Percentiles rank a stretch among this genome's conserved stretches.
phyloP scores from a whole-genome alignment of 257 asterid species.

The Cordia subcordata region DNA sequence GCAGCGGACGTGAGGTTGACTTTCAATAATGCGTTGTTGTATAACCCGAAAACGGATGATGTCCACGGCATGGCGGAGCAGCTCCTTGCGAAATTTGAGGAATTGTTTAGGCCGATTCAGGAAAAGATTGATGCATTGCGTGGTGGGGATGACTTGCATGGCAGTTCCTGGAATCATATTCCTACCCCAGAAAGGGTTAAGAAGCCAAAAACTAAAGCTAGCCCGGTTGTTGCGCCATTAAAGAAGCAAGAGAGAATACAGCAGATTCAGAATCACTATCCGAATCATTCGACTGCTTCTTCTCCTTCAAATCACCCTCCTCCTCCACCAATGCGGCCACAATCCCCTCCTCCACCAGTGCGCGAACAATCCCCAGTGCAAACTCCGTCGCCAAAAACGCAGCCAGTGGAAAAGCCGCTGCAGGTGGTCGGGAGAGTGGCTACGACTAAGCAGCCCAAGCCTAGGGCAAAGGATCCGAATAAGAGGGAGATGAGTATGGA shows the following conservation, averaged over 20 bases:
- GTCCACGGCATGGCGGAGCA: constrained; percentile 62
- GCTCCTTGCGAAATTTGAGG: constrained; percentile 61
- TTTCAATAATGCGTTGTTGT: constrained; percentile 81
- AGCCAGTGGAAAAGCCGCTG: constrained; percentile 30
- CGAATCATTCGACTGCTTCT: constrained; percentile 71
- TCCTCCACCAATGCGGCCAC: constrained; percentile 26
- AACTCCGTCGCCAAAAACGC: constrained; percentile 52
- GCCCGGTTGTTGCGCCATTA: constrained; percentile 17
- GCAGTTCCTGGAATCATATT: constrained; percentile 68
- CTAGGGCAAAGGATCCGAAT: constrained; percentile 79
- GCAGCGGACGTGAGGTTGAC: constrained; percentile 82
- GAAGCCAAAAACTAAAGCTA: constrained; percentile 34
- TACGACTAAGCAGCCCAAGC: constrained; percentile 68
- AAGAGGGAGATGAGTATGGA: constrained; percentile 93
- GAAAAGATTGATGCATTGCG: constrained; percentile 31
- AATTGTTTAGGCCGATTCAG: constrained; percentile 62
- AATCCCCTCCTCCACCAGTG: constrained; percentile 30
- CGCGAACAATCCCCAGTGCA: constrained; percentile 30
- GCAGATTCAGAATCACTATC: constrained; percentile 37
- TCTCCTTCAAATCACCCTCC: constrained; percentile 26
- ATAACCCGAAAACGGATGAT: constrained; percentile 79
- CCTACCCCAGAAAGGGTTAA: constrained; percentile 44
- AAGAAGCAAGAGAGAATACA: constrained; percentile 50
- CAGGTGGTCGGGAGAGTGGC: constrained; percentile 23
- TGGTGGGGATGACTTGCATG: constrained; percentile 62